Evolutionary conservation across 1,139 yeast species (phyloP), one percentile per base, ranked within the genome.

Genomic region (Yamadazyma oceani): DNA sequence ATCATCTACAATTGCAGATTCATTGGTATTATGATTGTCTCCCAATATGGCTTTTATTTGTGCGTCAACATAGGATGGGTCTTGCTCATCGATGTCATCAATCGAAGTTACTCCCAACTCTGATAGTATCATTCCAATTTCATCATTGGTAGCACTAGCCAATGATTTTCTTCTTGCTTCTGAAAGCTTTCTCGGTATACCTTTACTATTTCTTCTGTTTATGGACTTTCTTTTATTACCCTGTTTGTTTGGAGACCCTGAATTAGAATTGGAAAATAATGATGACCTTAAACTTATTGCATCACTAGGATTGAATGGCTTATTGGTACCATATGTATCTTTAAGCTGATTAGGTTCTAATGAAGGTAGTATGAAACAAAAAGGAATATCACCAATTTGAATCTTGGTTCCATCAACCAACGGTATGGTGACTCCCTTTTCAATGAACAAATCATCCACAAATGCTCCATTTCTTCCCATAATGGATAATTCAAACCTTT

Each of bases 401-500:
- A 94, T 82, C 50, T 85, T 85, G 2, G 95, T 83, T 17, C 84
- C 82, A 61, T 90, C 89, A 11, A 69, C 69, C 39, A 92, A 68
- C 1, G 96, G 95, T 4, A 89, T 88, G 0, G 97, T 90, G 31
- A 86, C 81, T 9, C 96, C 97, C 43, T 85, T 80, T 54, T 87
- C 96, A 10, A 90, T 83, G 58, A 89, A 92, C 23, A 70, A 69
- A 50, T 89, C 96, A 60, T 90, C 92, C 3, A 92, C 95, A 67
- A 90, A 92, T 0, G 97, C 97, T 24, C 98, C 98, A 57, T 92
- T 92, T 51, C 95, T 75, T 16, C 98, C 98, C 49, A 89, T 69
- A 3, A 92, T 89, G 9, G 95, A 83, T 30, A 92, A 64, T 62
- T 90, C 97, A 55, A 90, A 92, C 48, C 95, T 65, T 56, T 89